Percentiles rank a stretch among this genome's conserved stretches.
Conservation (phyloP, 371 early-diverging fungal genomes). For the Rhizopus microsporus region DNA sequence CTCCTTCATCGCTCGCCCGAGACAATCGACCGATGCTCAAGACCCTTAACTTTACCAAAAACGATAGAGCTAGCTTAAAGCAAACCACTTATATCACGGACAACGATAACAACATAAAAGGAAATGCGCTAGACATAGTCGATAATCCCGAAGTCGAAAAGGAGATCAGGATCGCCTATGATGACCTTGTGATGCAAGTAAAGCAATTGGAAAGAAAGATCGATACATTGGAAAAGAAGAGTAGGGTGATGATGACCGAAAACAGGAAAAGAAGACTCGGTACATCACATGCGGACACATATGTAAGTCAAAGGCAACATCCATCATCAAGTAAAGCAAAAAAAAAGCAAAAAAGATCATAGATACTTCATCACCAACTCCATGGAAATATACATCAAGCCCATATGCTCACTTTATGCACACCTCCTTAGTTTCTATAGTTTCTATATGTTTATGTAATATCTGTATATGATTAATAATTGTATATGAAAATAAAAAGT, state of each 20-base stretch:
- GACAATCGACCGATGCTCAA: neutral
- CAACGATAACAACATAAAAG: neutral
- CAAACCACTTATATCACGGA: too few species aligned
- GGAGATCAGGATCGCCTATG: conserved; percentile 36
- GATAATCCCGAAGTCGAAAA: conserved; percentile 26
- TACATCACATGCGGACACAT: too few species aligned
- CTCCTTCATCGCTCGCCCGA: neutral
- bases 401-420: too few species aligned
- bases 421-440: too few species aligned
- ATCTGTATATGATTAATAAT: too few species aligned
- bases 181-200: conserved; percentile 35
- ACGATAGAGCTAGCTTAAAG: neutral
- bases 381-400: too few species aligned
- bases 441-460: too few species aligned
- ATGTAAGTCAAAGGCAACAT: too few species aligned
- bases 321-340: too few species aligned
- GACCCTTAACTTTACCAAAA: conserved; percentile 8
- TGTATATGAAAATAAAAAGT: too few species aligned
- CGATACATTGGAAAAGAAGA: conserved; percentile 26
- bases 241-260: neutral
- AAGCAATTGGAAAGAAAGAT: conserved; percentile 38
- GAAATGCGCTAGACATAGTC: conserved; percentile 4
- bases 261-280: neutral
- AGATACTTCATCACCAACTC: too few species aligned
- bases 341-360: too few species aligned